These are phyloP conservation scores for Termitomyces sp. DNA, from an alignment of 768 basidiomycete species.

Conservation along the genomic window DNA sequence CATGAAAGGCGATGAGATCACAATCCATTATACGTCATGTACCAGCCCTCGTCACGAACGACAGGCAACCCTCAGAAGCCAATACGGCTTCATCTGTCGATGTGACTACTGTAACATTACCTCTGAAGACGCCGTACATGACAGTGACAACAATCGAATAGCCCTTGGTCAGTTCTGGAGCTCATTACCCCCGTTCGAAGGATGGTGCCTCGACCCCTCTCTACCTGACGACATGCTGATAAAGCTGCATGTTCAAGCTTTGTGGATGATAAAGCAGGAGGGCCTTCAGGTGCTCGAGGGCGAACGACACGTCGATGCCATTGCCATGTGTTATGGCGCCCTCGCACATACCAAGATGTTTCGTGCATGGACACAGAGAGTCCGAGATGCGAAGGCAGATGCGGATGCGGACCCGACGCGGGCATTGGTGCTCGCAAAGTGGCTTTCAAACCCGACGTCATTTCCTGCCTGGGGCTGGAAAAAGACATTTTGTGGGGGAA, in stretches of 20 bases:
- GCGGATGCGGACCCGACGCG: constrained; percentile 14
- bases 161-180: constrained; percentile 23
- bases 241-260: constrained; percentile 23
- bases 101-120: constrained; percentile 22
- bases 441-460: constrained; percentile 27
- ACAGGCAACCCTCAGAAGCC: constrained; percentile 13
- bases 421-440: constrained; percentile 23
- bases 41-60: constrained; percentile 17
- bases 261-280: constrained; percentile 25
- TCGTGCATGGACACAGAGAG: constrained; percentile 24
- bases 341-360: constrained; percentile 30
- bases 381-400: constrained; percentile 18
- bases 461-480: constrained; percentile 35
- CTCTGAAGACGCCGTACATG: constrained; percentile 5
- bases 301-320: constrained; percentile 27
- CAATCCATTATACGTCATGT: constrained; percentile 27
- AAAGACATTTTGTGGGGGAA: constrained; percentile 13
- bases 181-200: constrained; percentile 23
- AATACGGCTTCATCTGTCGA: constrained; percentile 27
- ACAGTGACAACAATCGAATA: constrained; percentile 23
- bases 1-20: constrained; percentile 28
- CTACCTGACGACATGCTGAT: constrained; percentile 23
- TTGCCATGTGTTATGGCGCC: constrained; percentile 38
- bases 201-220: constrained; percentile 25
- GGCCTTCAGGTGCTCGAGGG: constrained; percentile 25